Percentiles rank a stretch among this genome's conserved stretches.
Conservation (phyloP, 495 filamentous ascomycete species). For the Rhypophila decipiens region DNA sequence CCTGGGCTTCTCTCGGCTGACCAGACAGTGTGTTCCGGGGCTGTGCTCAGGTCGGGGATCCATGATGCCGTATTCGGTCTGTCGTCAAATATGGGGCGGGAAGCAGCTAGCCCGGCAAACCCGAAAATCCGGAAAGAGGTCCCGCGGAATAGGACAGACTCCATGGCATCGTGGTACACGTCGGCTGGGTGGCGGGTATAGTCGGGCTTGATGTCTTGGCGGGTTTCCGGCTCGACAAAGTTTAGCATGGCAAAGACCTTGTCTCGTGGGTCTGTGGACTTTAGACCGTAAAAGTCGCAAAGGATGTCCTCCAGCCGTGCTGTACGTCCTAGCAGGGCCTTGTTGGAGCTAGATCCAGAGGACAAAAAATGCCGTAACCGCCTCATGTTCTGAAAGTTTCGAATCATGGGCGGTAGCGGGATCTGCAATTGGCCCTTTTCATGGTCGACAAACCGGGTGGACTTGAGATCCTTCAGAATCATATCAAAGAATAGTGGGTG, state of each 20-base stretch:
- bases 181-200: not conserved
- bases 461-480: not conserved
- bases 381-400: not conserved
- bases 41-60: conserved; percentile 1
- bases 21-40: not conserved
- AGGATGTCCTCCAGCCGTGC: conserved; percentile 1
- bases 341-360: not conserved
- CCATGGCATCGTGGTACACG: not conserved
- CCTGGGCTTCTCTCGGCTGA: not conserved
- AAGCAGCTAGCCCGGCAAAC: not conserved
- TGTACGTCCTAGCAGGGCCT: not conserved
- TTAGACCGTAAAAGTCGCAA: not conserved
- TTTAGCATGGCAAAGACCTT: conserved; percentile 3
- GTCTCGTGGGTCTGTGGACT: not conserved
- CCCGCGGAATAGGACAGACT: not conserved
- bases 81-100: not conserved
- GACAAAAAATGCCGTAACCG: not conserved
- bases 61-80: not conserved
- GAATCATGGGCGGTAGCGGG: not conserved
- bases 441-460: not conserved
- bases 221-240: not conserved
- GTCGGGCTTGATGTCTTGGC: not conserved
- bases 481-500: not conserved
- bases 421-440: not conserved
- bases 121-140: not conserved